A percentile compares a stretch with the other conserved stretches of the same genome.
Conservation (phyloP, 305 asterid genomes). For the Lippia alba region DNA sequence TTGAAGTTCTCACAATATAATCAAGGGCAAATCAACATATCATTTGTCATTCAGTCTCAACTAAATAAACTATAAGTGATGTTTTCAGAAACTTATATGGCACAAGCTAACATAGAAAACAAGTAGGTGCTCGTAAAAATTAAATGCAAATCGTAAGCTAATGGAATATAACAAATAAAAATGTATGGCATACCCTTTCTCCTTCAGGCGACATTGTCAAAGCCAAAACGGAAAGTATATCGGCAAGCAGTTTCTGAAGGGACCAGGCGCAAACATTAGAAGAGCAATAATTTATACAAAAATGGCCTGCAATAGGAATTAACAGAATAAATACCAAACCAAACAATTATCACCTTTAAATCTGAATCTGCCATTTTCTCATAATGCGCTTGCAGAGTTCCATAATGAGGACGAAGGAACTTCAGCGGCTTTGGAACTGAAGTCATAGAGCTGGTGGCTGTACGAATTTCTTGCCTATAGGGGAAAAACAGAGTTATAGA, state of each 20-base stretch:
- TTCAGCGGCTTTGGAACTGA: slow-evolving; percentile 96
- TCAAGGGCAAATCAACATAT: slow-evolving; percentile 19
- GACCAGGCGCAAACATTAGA: slow-evolving; percentile 19
- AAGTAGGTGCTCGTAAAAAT: slow-evolving; percentile 4
- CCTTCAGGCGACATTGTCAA: slow-evolving; percentile 99
- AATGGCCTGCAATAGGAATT: neutral
- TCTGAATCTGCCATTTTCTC: slow-evolving; percentile 76
- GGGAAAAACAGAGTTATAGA: slow-evolving; percentile 26
- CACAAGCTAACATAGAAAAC: neutral
- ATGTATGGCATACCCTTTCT: slow-evolving; percentile 69
- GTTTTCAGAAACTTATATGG: neutral
- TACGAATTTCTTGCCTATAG: slow-evolving; percentile 88
- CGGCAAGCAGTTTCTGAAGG: slow-evolving; percentile 83
- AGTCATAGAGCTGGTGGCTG: slow-evolving; percentile 98
- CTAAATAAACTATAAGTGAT: neutral
- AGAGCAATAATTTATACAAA: neutral
- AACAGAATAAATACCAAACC: slow-evolving; percentile 16
- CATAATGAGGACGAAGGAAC: slow-evolving; percentile 97
- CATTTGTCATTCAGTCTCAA: slow-evolving; percentile 15
- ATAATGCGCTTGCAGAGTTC: slow-evolving; percentile 76
- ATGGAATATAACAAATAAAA: neutral
- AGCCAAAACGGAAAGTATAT: slow-evolving; percentile 96
- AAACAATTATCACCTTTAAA: slow-evolving; percentile 59
- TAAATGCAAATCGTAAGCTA: slow-evolving; percentile 13
- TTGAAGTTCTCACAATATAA: slow-evolving; percentile 11